Percentiles rank a stretch among this genome's conserved stretches.
phyloP scores from a whole-genome alignment of 2,329 filamentous ascomycete species.

The Neofusicoccum cordaticola region DNA sequence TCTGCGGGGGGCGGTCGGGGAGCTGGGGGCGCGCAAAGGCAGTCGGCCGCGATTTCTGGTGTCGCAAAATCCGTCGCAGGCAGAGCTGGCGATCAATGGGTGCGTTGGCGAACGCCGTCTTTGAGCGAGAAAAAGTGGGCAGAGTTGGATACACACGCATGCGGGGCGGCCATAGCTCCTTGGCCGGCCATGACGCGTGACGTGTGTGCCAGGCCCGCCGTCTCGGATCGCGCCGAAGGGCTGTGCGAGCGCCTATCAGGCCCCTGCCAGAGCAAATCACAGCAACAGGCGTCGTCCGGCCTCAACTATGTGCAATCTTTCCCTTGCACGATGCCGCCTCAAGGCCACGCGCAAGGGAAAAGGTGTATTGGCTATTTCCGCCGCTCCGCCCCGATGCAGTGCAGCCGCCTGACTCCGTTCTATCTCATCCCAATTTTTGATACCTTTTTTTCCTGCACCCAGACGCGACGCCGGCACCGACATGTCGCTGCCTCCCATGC shows the following conservation, averaged over 20 bases:
- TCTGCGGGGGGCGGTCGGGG: not conserved
- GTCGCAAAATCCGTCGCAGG: not conserved
- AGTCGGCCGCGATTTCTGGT: not conserved
- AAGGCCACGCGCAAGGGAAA: not conserved
- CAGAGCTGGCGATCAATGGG: not conserved
- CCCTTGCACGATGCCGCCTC: not conserved
- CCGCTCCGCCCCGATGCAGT: not conserved
- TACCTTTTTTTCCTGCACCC: not conserved
- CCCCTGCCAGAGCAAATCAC: not conserved
- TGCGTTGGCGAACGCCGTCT: not conserved
- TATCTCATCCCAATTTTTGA: slow-evolving; percentile 12
- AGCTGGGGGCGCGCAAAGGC: not conserved
- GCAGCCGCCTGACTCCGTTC: slow-evolving; percentile 1
- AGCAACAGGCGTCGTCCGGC: too few relatives aligned
- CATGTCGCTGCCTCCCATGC: not conserved
- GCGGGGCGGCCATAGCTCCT: slow-evolving; percentile 18
- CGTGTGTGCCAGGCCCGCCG: slow-evolving; percentile 4
- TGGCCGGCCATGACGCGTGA: not conserved
- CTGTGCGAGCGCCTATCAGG: slow-evolving; percentile 5
- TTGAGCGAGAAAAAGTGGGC: slow-evolving; percentile 5
- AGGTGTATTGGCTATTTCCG: slow-evolving; percentile 5
- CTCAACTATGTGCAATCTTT: not conserved
- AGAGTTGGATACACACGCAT: slow-evolving; percentile 3
- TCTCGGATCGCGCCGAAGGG: slow-evolving; percentile 2
- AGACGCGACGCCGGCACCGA: not conserved